Base-by-base conservation (phyloP, 164 flowering plant genomes). In the Echeveria elegans region DNA sequence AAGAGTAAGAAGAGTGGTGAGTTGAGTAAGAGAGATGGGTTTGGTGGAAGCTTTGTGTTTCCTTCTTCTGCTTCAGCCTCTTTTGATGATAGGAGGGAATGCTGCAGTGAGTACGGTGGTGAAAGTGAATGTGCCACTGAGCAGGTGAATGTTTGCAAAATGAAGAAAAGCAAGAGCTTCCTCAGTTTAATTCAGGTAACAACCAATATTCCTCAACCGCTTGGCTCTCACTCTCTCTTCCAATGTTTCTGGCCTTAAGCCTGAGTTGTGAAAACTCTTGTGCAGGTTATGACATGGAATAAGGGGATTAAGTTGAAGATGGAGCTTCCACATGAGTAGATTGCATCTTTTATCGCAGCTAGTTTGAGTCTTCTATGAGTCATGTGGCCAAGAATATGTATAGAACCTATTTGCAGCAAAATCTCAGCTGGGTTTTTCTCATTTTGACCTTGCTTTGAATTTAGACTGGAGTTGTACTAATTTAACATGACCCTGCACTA, bases 251-350 rank as follows among this genome's bases (percentile, higher is more conserved):
- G 28, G 28, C 32, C 18, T 56, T 14, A 19, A 2, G 30, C 2
- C 19, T 29, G 3, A 29, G n/a, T 14, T 15, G 19, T 3, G 53
- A 23, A 52, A 23, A 52, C 58, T 52, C 29, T 28, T 29, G 32
- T 28, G 61, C 32, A 56, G 61, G 61, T 56, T 14, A 56, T 56
- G 32, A 19, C 61, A 56, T 56, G 61, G 61, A 56, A n/a, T n/a
- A n/a, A 56, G 29, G 58, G 53, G 10, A 48, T 4, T 24, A 48
- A 48, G 59, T 23, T 28, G 32, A 56, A 28, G 61, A 56, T 56
- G 18, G 34, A 56, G 32, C 61, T 56, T 56, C 56, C n/a, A 50
- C 56, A 24, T 50, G 56, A 50, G 50, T 9, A 21, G 50, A 45
- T 45, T 18, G 4, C 19, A 18, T 45, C 50, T n/a, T n/a, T 1